phyloP scores from a whole-genome alignment of 352 stramenopile genomes.

The Poterioochromonas sp. region DNA sequence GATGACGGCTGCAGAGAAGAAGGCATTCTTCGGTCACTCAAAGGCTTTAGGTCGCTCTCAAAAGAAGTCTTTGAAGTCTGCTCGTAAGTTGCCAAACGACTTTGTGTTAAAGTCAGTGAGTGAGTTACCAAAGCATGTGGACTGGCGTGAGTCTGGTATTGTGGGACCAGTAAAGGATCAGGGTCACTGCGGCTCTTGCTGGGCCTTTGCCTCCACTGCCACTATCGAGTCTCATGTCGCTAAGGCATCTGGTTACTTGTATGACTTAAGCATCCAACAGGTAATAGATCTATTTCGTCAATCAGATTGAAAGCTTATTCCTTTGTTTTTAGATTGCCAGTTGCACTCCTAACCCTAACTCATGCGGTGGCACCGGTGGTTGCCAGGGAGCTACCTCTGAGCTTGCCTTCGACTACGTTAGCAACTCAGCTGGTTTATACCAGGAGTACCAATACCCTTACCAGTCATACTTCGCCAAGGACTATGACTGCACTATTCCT shows the following conservation, averaged over 20 bases:
- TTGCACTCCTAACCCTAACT: conserved; percentile 53
- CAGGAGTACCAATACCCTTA: conserved; percentile 50
- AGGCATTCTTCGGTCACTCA: background rate
- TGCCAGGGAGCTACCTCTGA: conserved; percentile 54
- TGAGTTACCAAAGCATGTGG: background rate
- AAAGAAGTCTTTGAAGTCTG: background rate
- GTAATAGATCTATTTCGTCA: background rate
- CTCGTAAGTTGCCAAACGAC: background rate
- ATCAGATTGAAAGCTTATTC: background rate
- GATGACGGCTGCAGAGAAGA: background rate
- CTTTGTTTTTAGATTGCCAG: conserved; percentile 46
- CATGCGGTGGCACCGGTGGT: conserved; percentile 58
- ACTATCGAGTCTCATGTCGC: conserved; percentile 25
- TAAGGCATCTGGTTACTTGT: background rate
- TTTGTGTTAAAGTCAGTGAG: background rate
- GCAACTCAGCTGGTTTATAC: conserved; percentile 40
- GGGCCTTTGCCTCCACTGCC: conserved; percentile 10
- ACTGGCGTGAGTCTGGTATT: background rate
- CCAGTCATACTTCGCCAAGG: conserved; percentile 44
- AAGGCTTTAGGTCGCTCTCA: background rate
- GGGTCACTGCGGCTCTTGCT: background rate
- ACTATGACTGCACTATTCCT: conserved; percentile 41
- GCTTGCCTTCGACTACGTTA: conserved; percentile 52
- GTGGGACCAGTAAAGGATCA: background rate
- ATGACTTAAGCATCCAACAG: conserved; percentile 1